Base-by-base conservation (phyloP, 805 yeast species). In the Lipomyces sp. region DNA sequence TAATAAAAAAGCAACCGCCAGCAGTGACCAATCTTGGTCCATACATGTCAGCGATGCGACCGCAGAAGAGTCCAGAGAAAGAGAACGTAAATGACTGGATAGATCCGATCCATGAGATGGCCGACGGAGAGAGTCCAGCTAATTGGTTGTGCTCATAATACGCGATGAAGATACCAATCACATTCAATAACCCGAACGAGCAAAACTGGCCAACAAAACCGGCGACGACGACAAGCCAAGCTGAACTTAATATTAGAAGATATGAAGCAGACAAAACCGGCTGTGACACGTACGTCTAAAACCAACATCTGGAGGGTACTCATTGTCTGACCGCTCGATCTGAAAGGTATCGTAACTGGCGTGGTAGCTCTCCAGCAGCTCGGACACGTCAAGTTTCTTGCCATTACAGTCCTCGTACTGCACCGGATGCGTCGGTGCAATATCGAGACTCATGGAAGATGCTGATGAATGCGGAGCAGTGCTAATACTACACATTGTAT, bases 151-250 rank as follows among this genome's bases (percentile, higher is more conserved):
- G 51, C 57, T 69, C 51, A 57, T 69, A 67, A 60, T 67, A 69
- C 4, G 64, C 62, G 11, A 64, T 60, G 42, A 69, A 68, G 53
- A 64, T 57, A 13, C 71, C 71, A 42, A 62, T 58, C 37, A 65
- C 45, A 53, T 59, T 67, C 63, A 65, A 48, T 50, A 89, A 69
- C 0, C 96, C 96, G 74, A 89, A 85, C 2, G 85, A 81, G 59
- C 85, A 82, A 6, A 85, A 74, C 65, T 86, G 77, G 1, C 90
- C 90, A 34, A 85, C 75, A 71, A 85, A 85, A 0, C 87, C 82
- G 1, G 88, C 89, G 15, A 84, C 61, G 1, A 84, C 75, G 0
- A 85, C 85, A 5, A 83, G 80, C 75, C 87, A 78, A 79, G 89
- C 67, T 64, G 51, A 18, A 15, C 24, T 10, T 24, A n/a, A 53